phyloP scores from a whole-genome alignment of 23 red algal species.

The Gracilaria gracilis region DNA sequence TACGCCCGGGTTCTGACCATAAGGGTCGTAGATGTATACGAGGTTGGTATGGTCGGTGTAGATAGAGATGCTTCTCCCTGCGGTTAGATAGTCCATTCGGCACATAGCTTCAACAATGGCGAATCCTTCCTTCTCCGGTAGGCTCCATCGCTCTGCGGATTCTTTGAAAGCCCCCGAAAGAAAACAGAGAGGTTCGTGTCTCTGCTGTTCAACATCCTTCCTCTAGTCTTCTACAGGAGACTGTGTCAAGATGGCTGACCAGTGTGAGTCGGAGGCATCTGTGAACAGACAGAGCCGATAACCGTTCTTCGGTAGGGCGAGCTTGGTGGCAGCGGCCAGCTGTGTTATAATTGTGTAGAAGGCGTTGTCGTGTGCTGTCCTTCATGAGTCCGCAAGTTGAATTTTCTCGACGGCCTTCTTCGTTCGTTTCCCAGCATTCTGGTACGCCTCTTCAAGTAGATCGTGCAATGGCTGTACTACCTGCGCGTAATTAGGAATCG shows the following conservation, averaged over 20 bases:
- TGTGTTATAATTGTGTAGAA: not conserved
- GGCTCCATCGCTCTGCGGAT: not conserved
- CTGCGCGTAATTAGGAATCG: not conserved
- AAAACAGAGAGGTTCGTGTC: conserved; percentile 30
- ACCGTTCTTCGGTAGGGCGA: not conserved
- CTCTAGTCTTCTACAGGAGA: not conserved
- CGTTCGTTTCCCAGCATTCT: conserved; percentile 23
- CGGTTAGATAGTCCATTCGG: conserved; percentile 16
- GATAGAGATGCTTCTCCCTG: not conserved
- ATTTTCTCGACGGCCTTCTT: not conserved
- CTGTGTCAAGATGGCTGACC: conserved; percentile 19
- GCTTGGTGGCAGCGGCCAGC: not conserved
- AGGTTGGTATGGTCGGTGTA: conserved; percentile 37
- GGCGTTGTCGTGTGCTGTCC: not conserved
- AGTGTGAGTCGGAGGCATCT: conserved; percentile 28
- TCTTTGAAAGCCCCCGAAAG: conserved; percentile 7
- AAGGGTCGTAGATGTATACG: conserved; percentile 38
- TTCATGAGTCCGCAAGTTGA: not conserved
- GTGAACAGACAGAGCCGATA: conserved; percentile 14
- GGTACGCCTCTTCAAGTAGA: conserved; percentile 4
- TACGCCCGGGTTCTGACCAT: conserved; percentile 2
- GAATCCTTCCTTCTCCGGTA: conserved; percentile 19
- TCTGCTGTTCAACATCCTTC: not conserved
- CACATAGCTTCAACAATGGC: conserved; percentile 15
- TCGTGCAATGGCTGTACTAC: conserved; percentile 32